A percentile compares a stretch with the other conserved stretches of the same genome.
phyloP scores from a whole-genome alignment of 148 eudicot genomes.

The Limonium bicolor region DNA sequence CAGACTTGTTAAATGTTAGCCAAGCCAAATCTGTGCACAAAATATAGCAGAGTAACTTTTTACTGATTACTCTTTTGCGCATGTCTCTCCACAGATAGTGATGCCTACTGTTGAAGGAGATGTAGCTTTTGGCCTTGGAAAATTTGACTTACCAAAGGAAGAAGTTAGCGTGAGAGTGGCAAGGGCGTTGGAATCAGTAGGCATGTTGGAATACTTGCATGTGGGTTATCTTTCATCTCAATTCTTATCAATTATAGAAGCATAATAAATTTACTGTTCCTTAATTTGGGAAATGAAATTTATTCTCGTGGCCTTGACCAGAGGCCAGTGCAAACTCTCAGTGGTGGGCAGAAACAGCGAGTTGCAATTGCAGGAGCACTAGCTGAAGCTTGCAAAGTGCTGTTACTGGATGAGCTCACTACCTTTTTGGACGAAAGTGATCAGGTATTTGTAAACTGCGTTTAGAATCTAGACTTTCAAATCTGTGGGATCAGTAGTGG shows the following conservation, averaged over 20 bases:
- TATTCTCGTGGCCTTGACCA: too few relatives aligned
- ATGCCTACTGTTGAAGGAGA: slow-evolving; percentile 99
- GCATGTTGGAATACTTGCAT: slow-evolving; percentile 65
- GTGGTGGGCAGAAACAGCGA: slow-evolving; percentile 98
- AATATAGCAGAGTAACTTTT: too few relatives aligned
- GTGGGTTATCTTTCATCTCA: slow-evolving; percentile 18
- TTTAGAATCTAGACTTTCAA: too few relatives aligned
- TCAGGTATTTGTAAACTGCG: too few relatives aligned
- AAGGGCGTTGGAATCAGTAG: slow-evolving; percentile 67
- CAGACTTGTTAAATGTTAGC: too few relatives aligned
- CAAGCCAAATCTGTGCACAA: too few relatives aligned
- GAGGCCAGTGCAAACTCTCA: slow-evolving; percentile 93
- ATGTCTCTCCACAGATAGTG: slow-evolving; percentile 33
- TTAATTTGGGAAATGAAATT: too few relatives aligned
- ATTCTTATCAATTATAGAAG: background rate
- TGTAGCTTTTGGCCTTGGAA: slow-evolving; percentile 94
- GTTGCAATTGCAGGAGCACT: slow-evolving; percentile 96
- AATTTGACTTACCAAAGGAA: slow-evolving; percentile 37
- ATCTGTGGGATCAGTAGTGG: too few relatives aligned
- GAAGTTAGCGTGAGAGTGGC: slow-evolving; percentile 49
- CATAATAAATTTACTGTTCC: background rate
- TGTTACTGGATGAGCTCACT: slow-evolving; percentile 73
- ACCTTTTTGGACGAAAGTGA: slow-evolving; percentile 80
- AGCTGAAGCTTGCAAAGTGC: slow-evolving; percentile 83
- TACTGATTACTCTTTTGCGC: too few relatives aligned